Conservation (phyloP, 768 basidiomycete genomes). For the Serendipita sp. region DNA sequence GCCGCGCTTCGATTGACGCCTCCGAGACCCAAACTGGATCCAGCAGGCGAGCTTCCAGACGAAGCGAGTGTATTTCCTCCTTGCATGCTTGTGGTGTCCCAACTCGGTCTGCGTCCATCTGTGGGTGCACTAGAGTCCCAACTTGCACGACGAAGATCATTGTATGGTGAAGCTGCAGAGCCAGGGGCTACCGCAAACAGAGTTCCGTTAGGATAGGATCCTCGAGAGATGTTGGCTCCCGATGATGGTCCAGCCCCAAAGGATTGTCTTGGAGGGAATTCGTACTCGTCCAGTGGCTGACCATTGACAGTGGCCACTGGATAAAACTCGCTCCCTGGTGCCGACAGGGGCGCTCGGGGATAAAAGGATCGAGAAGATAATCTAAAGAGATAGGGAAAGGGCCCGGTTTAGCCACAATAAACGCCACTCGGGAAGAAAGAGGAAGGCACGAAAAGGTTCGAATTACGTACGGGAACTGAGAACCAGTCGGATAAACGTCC, state of each 20-base stretch:
- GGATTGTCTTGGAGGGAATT: background rate
- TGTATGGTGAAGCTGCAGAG: background rate
- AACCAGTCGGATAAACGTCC: background rate
- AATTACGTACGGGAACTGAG: background rate
- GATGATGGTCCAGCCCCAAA: background rate
- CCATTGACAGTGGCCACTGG: background rate
- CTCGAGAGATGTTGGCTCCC: background rate
- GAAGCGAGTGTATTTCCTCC: background rate
- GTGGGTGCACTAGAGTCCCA: constrained; percentile 5
- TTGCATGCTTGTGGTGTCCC: background rate
- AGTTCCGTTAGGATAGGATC: background rate
- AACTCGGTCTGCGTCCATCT: background rate
- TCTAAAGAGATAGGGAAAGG: background rate
- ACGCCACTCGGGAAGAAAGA: background rate
- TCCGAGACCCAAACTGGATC: background rate
- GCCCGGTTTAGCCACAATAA: background rate
- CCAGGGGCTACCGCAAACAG: background rate
- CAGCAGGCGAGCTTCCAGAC: background rate
- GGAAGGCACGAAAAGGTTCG: background rate
- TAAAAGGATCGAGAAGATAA: background rate
- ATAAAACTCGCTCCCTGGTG: background rate
- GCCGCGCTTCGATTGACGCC: background rate
- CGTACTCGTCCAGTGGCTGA: constrained; percentile 1
- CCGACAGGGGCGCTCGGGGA: background rate
- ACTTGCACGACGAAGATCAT: constrained; percentile 2